Evolutionary conservation across 2,329 filamentous ascomycete species (phyloP).

Genomic region (Aurifilum marmelostoma): DNA sequence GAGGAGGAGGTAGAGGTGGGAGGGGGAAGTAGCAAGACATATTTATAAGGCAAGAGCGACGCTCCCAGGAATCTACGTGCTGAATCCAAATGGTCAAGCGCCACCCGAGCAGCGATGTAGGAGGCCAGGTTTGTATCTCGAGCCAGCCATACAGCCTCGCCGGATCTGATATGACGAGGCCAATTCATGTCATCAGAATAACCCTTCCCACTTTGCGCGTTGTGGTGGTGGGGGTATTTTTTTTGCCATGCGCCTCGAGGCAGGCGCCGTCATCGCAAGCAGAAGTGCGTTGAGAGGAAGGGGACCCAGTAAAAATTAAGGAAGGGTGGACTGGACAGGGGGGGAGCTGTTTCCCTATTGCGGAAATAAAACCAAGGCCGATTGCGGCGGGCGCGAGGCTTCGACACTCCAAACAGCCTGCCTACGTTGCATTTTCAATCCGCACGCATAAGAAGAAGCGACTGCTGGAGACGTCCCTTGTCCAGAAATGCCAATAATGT

Average conservation of each 20-base stretch:
- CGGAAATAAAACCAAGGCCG: slow-evolving; percentile 19
- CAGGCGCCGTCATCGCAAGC: slow-evolving; percentile 6
- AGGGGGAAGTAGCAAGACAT: slow-evolving; percentile 14
- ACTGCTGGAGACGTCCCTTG: not conserved
- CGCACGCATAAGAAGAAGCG: not conserved
- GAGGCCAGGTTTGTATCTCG: not conserved
- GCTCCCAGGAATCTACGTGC: not conserved
- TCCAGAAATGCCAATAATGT: not conserved
- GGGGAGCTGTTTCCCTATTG: slow-evolving; percentile 23
- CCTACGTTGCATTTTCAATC: not conserved
- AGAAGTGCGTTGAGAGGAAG: not conserved
- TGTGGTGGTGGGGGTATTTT: slow-evolving; percentile 2
- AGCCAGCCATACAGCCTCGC: slow-evolving; percentile 6
- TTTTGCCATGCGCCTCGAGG: not conserved
- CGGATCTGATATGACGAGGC: slow-evolving; percentile 9
- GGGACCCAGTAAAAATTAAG: slow-evolving; percentile 1
- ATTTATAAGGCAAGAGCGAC: slow-evolving; percentile 16
- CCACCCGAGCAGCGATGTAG: slow-evolving; percentile 9
- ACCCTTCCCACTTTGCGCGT: not conserved
- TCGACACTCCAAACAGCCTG: not conserved
- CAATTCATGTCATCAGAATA: slow-evolving; percentile 8
- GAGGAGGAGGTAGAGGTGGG: not conserved
- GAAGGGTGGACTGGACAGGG: slow-evolving; percentile 8
- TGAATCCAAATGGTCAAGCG: not conserved
- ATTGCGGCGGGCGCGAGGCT: slow-evolving; percentile 20